These are phyloP conservation scores for Mycena capillaripes DNA, from an alignment of 768 basidiomycete species.

Conservation along the genomic window DNA sequence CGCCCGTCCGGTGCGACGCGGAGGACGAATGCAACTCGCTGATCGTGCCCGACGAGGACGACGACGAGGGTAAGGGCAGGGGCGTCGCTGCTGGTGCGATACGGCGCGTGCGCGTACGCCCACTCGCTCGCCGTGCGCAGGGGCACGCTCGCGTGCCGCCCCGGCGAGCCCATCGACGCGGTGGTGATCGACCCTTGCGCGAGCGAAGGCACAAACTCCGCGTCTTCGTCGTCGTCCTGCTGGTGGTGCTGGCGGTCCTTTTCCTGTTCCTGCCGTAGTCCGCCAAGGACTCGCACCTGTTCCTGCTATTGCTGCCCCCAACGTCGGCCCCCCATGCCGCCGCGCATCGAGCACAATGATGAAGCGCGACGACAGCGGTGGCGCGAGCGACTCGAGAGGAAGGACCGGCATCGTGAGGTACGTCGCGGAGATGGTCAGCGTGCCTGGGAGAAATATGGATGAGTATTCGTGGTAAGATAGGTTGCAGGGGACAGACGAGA, in stretches of 20 bases:
- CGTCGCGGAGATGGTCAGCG: conserved; percentile 70
- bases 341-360: conserved; percentile 73
- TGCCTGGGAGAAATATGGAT: no score
- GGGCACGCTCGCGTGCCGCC: conserved; percentile 12
- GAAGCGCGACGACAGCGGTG: conserved; percentile 80
- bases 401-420: conserved; percentile 80
- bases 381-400: conserved; percentile 82
- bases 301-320: neutral
- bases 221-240: conserved; percentile 19
- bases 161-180: conserved; percentile 34
- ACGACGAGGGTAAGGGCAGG: no score
- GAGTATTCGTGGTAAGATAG: no score
- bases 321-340: neutral
- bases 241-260: neutral
- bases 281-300: neutral
- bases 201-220: conserved; percentile 79
- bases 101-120: no score
- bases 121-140: no score
- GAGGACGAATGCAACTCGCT: no score
- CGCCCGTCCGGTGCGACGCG: conserved; percentile 34
- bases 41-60: no score
- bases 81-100: no score
- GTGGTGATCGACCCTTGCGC: conserved; percentile 67
- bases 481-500: no score
- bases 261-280: neutral